A percentile compares a stretch with the other conserved stretches of the same genome.
Conservation (phyloP, 805 yeast species). For the Babjeviella inositovora region DNA sequence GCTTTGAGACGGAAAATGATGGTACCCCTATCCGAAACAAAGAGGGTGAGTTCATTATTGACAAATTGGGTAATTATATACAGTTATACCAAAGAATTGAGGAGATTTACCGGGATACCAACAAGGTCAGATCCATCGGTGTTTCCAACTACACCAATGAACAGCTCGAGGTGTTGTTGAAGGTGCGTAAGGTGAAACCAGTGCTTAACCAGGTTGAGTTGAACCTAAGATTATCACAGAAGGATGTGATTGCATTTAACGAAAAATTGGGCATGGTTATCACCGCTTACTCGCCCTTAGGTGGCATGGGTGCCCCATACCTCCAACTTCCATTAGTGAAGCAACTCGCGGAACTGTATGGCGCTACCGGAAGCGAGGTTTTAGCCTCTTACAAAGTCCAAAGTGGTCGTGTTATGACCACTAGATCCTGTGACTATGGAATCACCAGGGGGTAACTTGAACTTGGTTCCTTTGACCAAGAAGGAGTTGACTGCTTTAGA, state of each 20-base stretch:
- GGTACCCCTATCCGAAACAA: slow-evolving; percentile 8
- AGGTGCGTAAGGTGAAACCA: slow-evolving; percentile 17
- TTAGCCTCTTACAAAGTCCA: slow-evolving; percentile 14
- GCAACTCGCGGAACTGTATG: slow-evolving; percentile 12
- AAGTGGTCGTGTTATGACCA: slow-evolving; percentile 16
- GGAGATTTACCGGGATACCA: slow-evolving; percentile 10
- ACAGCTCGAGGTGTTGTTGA: slow-evolving; percentile 13
- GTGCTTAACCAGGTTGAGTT: slow-evolving; percentile 27
- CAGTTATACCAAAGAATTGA: slow-evolving; percentile 19
- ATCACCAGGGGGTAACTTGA: slow-evolving; percentile 14
- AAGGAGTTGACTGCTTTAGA: slow-evolving; percentile 15
- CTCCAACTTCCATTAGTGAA: slow-evolving; percentile 11
- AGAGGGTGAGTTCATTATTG: slow-evolving; percentile 9
- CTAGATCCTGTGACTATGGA: slow-evolving; percentile 20
- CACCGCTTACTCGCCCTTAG: slow-evolving; percentile 26
- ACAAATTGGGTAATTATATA: slow-evolving; percentile 13
- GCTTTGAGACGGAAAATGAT: slow-evolving; percentile 9
- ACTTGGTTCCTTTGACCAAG: slow-evolving; percentile 13
- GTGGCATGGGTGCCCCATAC: slow-evolving; percentile 21
- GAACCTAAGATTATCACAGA: slow-evolving; percentile 22
- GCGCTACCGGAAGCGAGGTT: slow-evolving; percentile 13
- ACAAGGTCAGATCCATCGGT: slow-evolving; percentile 22
- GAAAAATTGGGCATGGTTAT: slow-evolving; percentile 11
- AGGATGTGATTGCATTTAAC: slow-evolving; percentile 12
- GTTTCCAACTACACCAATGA: slow-evolving; percentile 21